Percentiles rank a stretch among this genome's conserved stretches.
Conservation (phyloP, 257 asterid genomes). For the Nicotiana knightiana region DNA sequence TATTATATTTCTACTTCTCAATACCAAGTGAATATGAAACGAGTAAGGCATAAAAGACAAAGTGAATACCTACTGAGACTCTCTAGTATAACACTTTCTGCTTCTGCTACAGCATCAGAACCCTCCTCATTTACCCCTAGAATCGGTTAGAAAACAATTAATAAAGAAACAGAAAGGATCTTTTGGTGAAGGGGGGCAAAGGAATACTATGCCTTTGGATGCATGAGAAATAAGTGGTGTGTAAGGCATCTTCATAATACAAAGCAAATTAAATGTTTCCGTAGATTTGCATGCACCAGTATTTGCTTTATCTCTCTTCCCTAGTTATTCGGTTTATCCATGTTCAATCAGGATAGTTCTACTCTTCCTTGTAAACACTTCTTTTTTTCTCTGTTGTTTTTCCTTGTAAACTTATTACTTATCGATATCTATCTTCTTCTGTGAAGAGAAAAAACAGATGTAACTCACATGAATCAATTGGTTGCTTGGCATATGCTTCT, state of each 20-base stretch:
- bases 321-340: background rate
- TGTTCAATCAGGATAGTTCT: background rate
- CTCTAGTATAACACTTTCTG: constrained; percentile 66
- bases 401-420: background rate
- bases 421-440: background rate
- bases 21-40: background rate
- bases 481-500: constrained; percentile 61
- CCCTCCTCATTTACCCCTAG: constrained; percentile 67
- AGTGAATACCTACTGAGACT: constrained; percentile 71
- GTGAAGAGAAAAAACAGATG: background rate
- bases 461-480: constrained; percentile 68
- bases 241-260: too few relatives aligned
- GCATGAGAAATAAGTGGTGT: background rate
- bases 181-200: background rate
- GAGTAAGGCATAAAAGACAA: background rate
- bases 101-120: constrained; percentile 55
- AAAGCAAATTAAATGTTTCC: too few relatives aligned
- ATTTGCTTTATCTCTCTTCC: background rate
- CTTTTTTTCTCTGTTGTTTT: background rate
- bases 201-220: background rate
- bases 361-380: background rate
- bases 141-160: constrained; percentile 10
- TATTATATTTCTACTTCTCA: constrained; percentile 8
- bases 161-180: background rate
- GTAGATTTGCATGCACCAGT: background rate